These are phyloP conservation scores for Lachnellula cervina DNA, from an alignment of 2,329 filamentous ascomycete species.

Conservation along the genomic window DNA sequence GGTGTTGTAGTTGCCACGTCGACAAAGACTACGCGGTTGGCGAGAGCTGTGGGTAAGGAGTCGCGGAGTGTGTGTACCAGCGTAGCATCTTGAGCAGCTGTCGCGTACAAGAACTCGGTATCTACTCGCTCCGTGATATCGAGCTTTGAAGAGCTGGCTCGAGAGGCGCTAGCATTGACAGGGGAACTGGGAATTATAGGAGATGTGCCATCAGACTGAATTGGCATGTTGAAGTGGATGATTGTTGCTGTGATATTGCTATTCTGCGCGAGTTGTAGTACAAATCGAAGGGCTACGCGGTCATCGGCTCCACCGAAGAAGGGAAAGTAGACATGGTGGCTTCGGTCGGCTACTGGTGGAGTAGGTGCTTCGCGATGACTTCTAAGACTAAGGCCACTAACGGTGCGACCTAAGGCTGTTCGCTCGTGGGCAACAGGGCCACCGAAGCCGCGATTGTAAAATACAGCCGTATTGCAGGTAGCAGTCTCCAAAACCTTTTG, in stretches of 20 bases:
- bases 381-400: constrained; percentile 55
- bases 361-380: constrained; percentile 53
- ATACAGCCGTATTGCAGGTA: constrained; percentile 66
- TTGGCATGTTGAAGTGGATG: constrained; percentile 47
- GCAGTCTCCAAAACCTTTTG: constrained; percentile 58
- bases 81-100: constrained; percentile 31
- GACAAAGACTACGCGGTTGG: constrained; percentile 53
- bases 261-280: constrained; percentile 79
- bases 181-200: constrained; percentile 8
- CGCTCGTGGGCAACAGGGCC: constrained; percentile 40
- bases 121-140: constrained; percentile 19
- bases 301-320: constrained; percentile 86
- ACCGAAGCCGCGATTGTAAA: constrained; percentile 69
- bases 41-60: constrained; percentile 47
- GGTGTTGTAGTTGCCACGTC: constrained; percentile 40
- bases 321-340: constrained; percentile 80
- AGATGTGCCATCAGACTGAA: constrained; percentile 16
- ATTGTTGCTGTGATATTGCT: constrained; percentile 74
- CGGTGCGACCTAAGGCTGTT: constrained; percentile 37
- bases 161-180: not conserved
- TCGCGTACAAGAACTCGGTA: constrained; percentile 20
- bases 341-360: constrained; percentile 58
- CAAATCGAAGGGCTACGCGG: constrained; percentile 69
- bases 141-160: constrained; percentile 11
- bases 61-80: constrained; percentile 55